Evolutionary conservation across 2,329 filamentous ascomycete species (phyloP).

Genomic region (Exophiala aquamarina): DNA sequence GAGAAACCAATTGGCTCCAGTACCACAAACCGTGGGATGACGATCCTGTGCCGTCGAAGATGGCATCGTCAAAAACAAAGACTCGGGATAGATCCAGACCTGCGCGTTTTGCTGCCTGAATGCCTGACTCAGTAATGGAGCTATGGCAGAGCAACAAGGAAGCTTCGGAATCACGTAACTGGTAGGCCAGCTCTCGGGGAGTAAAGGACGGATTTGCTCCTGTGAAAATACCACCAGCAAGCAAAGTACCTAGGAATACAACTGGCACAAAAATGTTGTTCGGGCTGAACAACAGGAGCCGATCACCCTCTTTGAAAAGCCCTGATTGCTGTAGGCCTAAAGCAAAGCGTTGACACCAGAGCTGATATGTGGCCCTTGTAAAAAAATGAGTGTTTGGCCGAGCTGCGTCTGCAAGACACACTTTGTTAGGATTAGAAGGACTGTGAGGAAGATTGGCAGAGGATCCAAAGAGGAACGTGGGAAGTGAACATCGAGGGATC

Average conservation of each 20-base stretch:
- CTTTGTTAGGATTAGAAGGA: slow-evolving; percentile 32
- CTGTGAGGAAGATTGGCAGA: slow-evolving; percentile 36
- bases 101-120: slow-evolving; percentile 32
- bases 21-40: background rate
- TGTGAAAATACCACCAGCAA: slow-evolving; percentile 56
- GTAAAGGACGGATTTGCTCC: slow-evolving; percentile 67
- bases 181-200: slow-evolving; percentile 50
- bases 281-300: slow-evolving; percentile 62
- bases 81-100: slow-evolving; percentile 14
- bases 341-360: slow-evolving; percentile 66
- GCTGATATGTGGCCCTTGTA: slow-evolving; percentile 59
- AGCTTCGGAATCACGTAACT: slow-evolving; percentile 51
- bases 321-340: slow-evolving; percentile 61
- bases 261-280: slow-evolving; percentile 69
- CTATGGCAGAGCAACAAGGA: slow-evolving; percentile 52
- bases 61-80: slow-evolving; percentile 22
- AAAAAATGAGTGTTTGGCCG: slow-evolving; percentile 54
- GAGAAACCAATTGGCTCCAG: too few species aligned
- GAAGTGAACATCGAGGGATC: slow-evolving; percentile 43
- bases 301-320: slow-evolving; percentile 48
- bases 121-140: slow-evolving; percentile 40
- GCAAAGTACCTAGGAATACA: slow-evolving; percentile 57
- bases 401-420: slow-evolving; percentile 54
- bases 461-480: slow-evolving; percentile 43
- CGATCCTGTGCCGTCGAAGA: background rate